These are phyloP conservation scores for Termitomyces eurrhizus DNA, from an alignment of 768 basidiomycete genomes.

Conservation along the genomic window DNA sequence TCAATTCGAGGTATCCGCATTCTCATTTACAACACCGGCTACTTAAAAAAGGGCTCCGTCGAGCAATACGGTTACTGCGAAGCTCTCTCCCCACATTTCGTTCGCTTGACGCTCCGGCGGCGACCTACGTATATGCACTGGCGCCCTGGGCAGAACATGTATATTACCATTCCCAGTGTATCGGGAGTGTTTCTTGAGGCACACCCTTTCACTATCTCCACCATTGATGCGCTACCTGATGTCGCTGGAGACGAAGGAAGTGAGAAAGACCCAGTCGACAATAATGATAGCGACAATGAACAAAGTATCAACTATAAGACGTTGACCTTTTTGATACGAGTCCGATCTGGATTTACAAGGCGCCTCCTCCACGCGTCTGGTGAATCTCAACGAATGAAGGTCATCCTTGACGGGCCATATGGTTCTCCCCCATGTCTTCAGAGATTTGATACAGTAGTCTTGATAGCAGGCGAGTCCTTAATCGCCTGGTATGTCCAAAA, in stretches of 20 bases:
- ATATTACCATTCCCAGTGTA: conserved; percentile 45
- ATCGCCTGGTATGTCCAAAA: not conserved
- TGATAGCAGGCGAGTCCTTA: conserved; percentile 37
- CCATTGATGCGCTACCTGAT: conserved; percentile 24
- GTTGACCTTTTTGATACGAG: conserved; percentile 56
- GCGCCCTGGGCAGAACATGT: conserved; percentile 52
- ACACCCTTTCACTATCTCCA: conserved; percentile 63
- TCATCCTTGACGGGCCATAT: too few species aligned
- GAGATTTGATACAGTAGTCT: conserved; percentile 40
- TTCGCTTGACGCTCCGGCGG: conserved; percentile 44
- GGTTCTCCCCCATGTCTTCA: too few species aligned
- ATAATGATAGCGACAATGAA: not conserved
- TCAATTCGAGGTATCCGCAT: conserved; percentile 43
- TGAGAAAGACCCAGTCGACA: not conserved
- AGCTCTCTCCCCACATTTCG: conserved; percentile 39
- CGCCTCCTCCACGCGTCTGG: conserved; percentile 33
- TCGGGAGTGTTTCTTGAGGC: conserved; percentile 44
- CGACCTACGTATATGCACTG: conserved; percentile 39
- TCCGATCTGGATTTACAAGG: conserved; percentile 57
- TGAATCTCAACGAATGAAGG: too few species aligned
- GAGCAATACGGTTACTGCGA: conserved; percentile 36
- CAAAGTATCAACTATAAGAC: not conserved
- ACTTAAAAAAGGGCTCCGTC: conserved; percentile 26
- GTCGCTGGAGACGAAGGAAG: not conserved
- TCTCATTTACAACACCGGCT: conserved; percentile 37